Conservation (phyloP, 208 protist genomes). For the Leishmania mexicana region DNA sequence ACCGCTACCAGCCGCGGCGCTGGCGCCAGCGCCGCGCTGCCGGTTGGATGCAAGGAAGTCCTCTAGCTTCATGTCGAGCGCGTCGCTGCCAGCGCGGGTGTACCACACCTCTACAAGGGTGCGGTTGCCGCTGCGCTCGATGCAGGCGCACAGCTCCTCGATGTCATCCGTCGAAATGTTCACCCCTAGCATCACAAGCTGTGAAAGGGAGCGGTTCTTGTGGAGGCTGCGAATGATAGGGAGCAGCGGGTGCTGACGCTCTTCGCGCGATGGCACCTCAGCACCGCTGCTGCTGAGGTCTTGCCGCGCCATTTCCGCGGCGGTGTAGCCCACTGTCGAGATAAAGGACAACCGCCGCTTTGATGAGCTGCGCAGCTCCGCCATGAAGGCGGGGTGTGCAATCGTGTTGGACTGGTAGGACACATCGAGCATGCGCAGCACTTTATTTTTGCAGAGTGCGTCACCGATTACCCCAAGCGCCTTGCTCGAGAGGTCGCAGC, state of each 20-base stretch:
- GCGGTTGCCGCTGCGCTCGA: conserved; percentile 61
- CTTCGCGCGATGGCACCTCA: conserved; percentile 27
- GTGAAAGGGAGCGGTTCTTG: conserved; percentile 42
- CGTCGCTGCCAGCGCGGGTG: conserved; percentile 47
- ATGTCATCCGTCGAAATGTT: conserved; percentile 64
- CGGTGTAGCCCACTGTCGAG: conserved; percentile 10
- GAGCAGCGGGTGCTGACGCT: conserved; percentile 58
- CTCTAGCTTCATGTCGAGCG: conserved; percentile 68
- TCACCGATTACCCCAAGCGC: conserved; percentile 40
- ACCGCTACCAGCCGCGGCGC: conserved; percentile 1
- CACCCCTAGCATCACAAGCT: conserved; percentile 59
- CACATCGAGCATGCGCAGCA: conserved; percentile 50
- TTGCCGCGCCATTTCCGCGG: conserved; percentile 21
- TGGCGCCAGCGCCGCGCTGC: conserved; percentile 17
- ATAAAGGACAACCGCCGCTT: conserved; percentile 26
- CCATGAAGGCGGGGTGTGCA: conserved; percentile 43
- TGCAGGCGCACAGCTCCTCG: conserved; percentile 69
- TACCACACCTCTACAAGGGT: conserved; percentile 52
- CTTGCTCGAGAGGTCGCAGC: conserved; percentile 50
- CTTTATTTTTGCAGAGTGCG: conserved; percentile 39
- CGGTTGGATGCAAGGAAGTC: conserved; percentile 56
- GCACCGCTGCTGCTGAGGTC: conserved; percentile 15
- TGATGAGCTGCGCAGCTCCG: conserved; percentile 44
- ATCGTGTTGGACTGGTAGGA: conserved; percentile 59
- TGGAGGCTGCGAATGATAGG: conserved; percentile 65